phyloP scores from a whole-genome alignment of 495 filamentous ascomycete species.

The Daldinia loculata region DNA sequence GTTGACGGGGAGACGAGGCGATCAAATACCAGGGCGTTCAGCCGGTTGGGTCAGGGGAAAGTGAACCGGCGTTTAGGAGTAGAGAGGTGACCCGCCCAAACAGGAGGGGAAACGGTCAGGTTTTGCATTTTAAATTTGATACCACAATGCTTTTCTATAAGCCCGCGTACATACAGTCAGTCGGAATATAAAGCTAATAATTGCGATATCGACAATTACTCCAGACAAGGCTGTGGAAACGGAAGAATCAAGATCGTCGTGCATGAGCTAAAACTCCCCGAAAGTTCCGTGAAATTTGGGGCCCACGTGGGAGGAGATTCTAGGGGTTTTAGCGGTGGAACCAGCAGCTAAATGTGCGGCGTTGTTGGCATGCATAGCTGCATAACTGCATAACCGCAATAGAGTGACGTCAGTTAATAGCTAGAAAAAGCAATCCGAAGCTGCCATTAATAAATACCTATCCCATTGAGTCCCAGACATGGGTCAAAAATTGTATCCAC shows the following conservation, averaged over 20 bases:
- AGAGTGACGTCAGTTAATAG: conserved; percentile 39
- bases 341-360: neutral
- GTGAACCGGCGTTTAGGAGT: conserved; percentile 33
- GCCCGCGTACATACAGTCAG: neutral
- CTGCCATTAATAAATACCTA: conserved; percentile 13
- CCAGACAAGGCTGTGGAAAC: neutral
- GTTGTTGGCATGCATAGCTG: neutral
- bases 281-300: conserved; percentile 17
- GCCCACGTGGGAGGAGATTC: conserved; percentile 13
- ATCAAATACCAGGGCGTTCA: conserved; percentile 27
- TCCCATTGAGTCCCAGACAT: too few species aligned
- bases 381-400: neutral
- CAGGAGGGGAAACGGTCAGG: conserved; percentile 4
- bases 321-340: conserved; percentile 22
- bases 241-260: neutral
- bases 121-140: conserved; percentile 22
- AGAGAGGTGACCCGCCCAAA: neutral
- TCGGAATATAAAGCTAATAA: conserved; percentile 16
- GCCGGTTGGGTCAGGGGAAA: conserved; percentile 12
- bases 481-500: too few species aligned
- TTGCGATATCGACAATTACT: neutral
- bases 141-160: conserved; percentile 20
- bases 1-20: conserved; percentile 4
- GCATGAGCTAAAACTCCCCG: conserved; percentile 4
- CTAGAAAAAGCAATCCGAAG: conserved; percentile 19